Evolutionary conservation across 2,329 filamentous ascomycete genomes (phyloP).

Genomic region (Xylariaceae sp.): DNA sequence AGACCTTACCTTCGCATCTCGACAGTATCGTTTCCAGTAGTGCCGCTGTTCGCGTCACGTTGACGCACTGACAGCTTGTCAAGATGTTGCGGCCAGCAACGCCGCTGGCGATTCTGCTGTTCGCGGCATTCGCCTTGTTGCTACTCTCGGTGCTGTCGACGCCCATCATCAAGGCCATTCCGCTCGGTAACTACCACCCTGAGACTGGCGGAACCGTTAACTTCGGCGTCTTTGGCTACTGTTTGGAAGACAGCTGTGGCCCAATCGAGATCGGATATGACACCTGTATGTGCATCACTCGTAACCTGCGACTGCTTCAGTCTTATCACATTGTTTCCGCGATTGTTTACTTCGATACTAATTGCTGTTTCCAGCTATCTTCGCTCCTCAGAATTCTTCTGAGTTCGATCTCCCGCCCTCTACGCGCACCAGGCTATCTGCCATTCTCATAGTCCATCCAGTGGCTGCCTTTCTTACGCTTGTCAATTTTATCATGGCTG

Average conservation of each 20-base stretch:
- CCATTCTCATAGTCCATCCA: slow-evolving; percentile 87
- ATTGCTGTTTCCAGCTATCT: slow-evolving; percentile 20
- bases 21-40: slow-evolving; percentile 19
- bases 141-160: slow-evolving; percentile 86
- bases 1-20: slow-evolving; percentile 1
- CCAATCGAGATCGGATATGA: slow-evolving; percentile 78
- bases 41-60: slow-evolving; percentile 26
- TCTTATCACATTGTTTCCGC: neutral
- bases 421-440: slow-evolving; percentile 63
- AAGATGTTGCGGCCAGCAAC: slow-evolving; percentile 88
- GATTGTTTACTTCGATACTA: slow-evolving; percentile 8
- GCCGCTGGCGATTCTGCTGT: slow-evolving; percentile 78
- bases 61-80: slow-evolving; percentile 33
- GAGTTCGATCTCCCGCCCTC: slow-evolving; percentile 53
- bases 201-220: slow-evolving; percentile 80
- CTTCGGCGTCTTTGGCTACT: slow-evolving; percentile 93
- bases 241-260: slow-evolving; percentile 61
- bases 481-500: slow-evolving; percentile 74
- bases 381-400: slow-evolving; percentile 21
- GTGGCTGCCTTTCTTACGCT: slow-evolving; percentile 82
- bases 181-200: slow-evolving; percentile 70
- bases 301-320: neutral
- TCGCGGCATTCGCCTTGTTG: slow-evolving; percentile 78
- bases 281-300: slow-evolving; percentile 51
- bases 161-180: slow-evolving; percentile 79